These are phyloP conservation scores for Xylariaceae sp. DNA, from an alignment of 2,329 filamentous ascomycete genomes.

Conservation along the genomic window DNA sequence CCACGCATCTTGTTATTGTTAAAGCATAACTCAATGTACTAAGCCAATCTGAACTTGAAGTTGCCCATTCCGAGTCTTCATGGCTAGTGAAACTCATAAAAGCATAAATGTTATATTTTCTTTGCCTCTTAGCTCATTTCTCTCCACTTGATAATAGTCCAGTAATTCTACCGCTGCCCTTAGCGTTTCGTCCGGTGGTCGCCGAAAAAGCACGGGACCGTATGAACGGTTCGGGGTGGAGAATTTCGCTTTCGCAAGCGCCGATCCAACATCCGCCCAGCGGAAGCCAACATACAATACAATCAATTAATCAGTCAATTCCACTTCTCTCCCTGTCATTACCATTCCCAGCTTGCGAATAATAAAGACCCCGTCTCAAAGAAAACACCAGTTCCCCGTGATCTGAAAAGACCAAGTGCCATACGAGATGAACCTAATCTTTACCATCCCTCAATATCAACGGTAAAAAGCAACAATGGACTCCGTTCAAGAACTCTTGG, in stretches of 20 bases:
- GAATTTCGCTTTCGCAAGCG: constrained; percentile 7
- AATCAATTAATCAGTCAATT: neutral
- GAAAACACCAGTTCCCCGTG: no score
- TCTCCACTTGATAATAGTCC: no score
- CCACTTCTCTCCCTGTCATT: neutral
- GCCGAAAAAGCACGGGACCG: constrained; percentile 5
- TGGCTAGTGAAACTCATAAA: no score
- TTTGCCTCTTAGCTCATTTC: no score
- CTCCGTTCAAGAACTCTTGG: constrained; percentile 59
- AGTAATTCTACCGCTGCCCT: no score
- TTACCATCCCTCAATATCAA: neutral
- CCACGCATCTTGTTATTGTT: no score
- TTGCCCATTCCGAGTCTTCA: no score
- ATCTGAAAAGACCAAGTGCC: neutral
- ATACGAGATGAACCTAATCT: neutral
- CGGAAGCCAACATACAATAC: constrained; percentile 4
- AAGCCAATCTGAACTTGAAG: no score
- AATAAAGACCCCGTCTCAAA: no score
- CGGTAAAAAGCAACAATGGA: constrained; percentile 31
- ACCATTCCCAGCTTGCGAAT: neutral
- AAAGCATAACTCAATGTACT: no score
- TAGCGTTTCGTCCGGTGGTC: no score
- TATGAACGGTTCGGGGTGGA: constrained; percentile 17
- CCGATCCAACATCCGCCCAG: constrained; percentile 18
- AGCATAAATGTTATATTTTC: no score